phyloP scores from a whole-genome alignment of 1,284 basidiomycete genomes.

The Melampsora larici-populina region DNA sequence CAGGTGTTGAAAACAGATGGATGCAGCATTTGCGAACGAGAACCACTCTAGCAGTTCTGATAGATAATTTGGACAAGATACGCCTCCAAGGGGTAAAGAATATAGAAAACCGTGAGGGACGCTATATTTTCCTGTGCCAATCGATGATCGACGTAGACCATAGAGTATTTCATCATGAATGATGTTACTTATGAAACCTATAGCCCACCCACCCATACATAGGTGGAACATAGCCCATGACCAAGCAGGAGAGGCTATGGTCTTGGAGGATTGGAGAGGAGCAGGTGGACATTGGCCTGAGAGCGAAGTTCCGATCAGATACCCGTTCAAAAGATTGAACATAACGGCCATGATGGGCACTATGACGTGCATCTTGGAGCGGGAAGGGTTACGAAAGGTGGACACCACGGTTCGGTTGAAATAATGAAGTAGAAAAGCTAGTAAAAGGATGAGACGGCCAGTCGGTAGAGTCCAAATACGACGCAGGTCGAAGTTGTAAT shows the following conservation, averaged over 20 bases:
- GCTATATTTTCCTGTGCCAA: constrained; percentile 63
- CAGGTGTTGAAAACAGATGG: neutral
- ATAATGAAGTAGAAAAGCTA: constrained; percentile 73
- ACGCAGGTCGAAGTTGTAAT: constrained; percentile 44
- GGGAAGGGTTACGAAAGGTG: constrained; percentile 74
- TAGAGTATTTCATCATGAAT: constrained; percentile 83
- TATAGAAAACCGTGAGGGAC: constrained; percentile 80
- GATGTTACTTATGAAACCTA: constrained; percentile 74
- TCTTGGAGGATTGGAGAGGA: constrained; percentile 29
- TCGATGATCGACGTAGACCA: constrained; percentile 59
- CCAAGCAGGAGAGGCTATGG: constrained; percentile 51
- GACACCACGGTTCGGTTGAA: constrained; percentile 75
- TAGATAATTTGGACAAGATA: constrained; percentile 90
- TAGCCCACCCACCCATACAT: constrained; percentile 65
- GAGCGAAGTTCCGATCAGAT: constrained; percentile 64
- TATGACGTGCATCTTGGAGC: constrained; percentile 70
- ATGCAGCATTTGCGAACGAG: constrained; percentile 49
- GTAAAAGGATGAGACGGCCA: constrained; percentile 62
- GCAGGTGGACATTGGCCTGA: constrained; percentile 47
- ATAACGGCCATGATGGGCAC: constrained; percentile 62
- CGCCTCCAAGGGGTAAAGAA: constrained; percentile 55
- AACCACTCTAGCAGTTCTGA: constrained; percentile 52
- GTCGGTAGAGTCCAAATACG: constrained; percentile 44
- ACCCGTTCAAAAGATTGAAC: constrained; percentile 74
- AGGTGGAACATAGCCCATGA: constrained; percentile 59